Evolutionary conservation across 805 yeast species (phyloP).

Genomic region (Pichia paraexigua): DNA sequence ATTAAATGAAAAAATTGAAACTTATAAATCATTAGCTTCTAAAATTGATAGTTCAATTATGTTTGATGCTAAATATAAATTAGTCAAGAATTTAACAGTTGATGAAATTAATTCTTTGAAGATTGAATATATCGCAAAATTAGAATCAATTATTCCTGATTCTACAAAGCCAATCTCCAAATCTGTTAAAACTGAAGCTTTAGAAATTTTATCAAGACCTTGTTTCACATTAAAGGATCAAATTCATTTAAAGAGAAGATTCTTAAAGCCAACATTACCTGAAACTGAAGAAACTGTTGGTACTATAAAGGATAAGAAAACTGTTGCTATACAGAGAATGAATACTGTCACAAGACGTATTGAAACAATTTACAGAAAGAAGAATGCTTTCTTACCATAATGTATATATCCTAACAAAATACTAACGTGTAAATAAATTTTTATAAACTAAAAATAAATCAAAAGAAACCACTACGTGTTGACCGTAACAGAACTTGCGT

Average conservation of each 20-base stretch:
- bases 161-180: conserved; percentile 23
- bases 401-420: too few relatives aligned
- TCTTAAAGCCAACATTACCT: conserved; percentile 50
- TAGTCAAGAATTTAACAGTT: conserved; percentile 32
- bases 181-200: conserved; percentile 35
- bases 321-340: conserved; percentile 48
- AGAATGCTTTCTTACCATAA: conserved; percentile 35
- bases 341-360: conserved; percentile 47
- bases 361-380: conserved; percentile 47
- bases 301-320: conserved; percentile 36
- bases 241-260: conserved; percentile 36
- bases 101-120: conserved; percentile 27
- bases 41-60: conserved; percentile 38
- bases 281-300: conserved; percentile 32
- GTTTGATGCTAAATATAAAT: conserved; percentile 37
- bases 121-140: conserved; percentile 11
- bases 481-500: too few relatives aligned
- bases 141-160: conserved; percentile 17
- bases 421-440: not conserved
- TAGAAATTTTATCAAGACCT: conserved; percentile 34
- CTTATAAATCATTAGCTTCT: conserved; percentile 32
- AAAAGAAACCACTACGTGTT: not conserved
- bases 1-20: conserved; percentile 14
- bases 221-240: conserved; percentile 32
- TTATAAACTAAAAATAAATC: not conserved